Evolutionary conservation across 2,329 filamentous ascomycete species (phyloP), one percentile per base, ranked within the genome.

Genomic region (Aspergillus chevalieri): DNA sequence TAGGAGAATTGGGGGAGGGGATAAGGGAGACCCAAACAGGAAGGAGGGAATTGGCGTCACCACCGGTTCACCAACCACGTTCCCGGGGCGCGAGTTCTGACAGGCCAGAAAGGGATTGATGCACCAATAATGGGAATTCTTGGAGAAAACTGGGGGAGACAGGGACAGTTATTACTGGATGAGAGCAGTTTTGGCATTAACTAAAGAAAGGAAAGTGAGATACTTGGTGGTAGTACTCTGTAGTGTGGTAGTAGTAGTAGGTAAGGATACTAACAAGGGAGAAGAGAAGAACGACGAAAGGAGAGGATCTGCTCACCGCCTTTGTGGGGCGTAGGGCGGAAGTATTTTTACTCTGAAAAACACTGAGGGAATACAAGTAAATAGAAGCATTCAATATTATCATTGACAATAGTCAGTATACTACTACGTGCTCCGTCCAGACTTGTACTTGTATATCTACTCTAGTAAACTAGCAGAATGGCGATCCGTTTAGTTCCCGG

Each of bases 61-160:
- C 53, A 55, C 48, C 24, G 43, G 44, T 50, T 54, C 48, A 36
- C 50, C 49, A 51, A 52, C 52, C 64, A 65, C 64, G 64, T 66
- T 66, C 54, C 42, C 44, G 44, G 50, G 58, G 34, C 51, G 51
- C 44, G 51, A 47, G 51, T 61, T 60, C 62, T 66, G 63, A 66
- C 63, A 65, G 64, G 64, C 54, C 56, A 33, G 47, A 28, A 22
- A 42, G 14, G 9, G 50, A 34, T 34, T 49, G 50, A 48, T 46
- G 51, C 53, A 54, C 56, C 51, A 48, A 47, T 55, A 51, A 52
- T 54, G 17, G 7, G n/a, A 14, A 49, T 43, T 41, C n/a, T 34
- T 26, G 15, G 26, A 33, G 55, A 47, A 47, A 52, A 34, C 47
- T 43, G 50, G 38, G 46, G 44, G 42, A 24, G 41, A 46, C 46